Evolutionary conservation across 805 yeast genomes (phyloP).

Genomic region (Metschnikowia amazonensis): DNA sequence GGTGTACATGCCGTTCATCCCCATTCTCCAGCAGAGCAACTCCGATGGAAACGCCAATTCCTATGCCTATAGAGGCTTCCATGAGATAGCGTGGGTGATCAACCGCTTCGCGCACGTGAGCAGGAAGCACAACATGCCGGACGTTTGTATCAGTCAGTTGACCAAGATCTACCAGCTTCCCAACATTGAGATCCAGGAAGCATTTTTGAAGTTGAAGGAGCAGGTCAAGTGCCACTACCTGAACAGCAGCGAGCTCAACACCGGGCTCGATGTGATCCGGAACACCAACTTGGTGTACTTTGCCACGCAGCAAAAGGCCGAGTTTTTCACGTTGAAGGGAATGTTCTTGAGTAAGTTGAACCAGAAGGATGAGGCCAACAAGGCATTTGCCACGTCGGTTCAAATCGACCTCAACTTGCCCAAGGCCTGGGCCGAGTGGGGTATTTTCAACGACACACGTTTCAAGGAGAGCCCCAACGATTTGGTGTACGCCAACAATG

Average conservation of each 20-base stretch:
- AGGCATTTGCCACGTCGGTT: constrained; percentile 96
- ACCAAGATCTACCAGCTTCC: constrained; percentile 94
- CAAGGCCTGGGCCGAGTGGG: constrained; percentile 99
- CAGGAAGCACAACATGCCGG: constrained; percentile 93
- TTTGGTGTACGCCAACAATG: constrained; percentile 83
- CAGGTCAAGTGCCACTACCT: constrained; percentile 98
- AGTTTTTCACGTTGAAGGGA: constrained; percentile 94
- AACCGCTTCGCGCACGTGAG: constrained; percentile 98
- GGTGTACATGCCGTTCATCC: constrained; percentile 89
- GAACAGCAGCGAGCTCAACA: constrained; percentile 82
- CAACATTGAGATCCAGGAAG: constrained; percentile 97
- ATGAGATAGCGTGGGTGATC: constrained; percentile 98
- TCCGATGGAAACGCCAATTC: constrained; percentile 77
- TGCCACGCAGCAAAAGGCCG: constrained; percentile 97
- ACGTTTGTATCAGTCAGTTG: constrained; percentile 89
- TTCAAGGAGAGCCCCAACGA: constrained; percentile 81
- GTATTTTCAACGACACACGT: constrained; percentile 85
- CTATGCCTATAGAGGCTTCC: constrained; percentile 95
- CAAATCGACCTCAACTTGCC: constrained; percentile 92
- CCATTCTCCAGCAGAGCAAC: constrained; percentile 66
- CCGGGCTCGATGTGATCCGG: constrained; percentile 95
- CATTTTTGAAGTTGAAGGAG: constrained; percentile 89
- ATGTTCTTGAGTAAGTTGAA: constrained; percentile 92
- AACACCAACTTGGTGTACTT: constrained; percentile 94
- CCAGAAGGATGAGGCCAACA: constrained; percentile 92